These are phyloP conservation scores for Malus orientalis DNA, from an alignment of 306 rosid species.

Conservation along the genomic window DNA sequence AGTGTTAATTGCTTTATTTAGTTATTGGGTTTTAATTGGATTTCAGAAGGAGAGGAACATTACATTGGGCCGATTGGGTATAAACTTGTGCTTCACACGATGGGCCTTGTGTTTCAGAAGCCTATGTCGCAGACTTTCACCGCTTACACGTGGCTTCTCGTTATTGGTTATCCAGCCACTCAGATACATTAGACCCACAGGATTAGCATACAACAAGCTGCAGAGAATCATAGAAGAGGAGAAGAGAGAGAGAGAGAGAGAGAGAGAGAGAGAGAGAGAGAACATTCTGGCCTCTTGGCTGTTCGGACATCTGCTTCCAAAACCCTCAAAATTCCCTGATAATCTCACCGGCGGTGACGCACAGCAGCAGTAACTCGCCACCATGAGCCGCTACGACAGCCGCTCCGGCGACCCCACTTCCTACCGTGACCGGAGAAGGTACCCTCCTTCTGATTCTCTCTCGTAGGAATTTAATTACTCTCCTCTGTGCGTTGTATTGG, in stretches of 20 bases:
- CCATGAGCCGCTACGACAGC: slow-evolving; percentile 93
- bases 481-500: background rate
- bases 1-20: too few relatives aligned
- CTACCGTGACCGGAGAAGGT: slow-evolving; percentile 91
- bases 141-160: background rate
- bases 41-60: background rate
- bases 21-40: background rate
- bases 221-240: background rate
- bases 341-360: background rate
- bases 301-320: slow-evolving; percentile 17
- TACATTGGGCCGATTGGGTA: background rate
- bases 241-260: background rate
- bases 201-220: background rate
- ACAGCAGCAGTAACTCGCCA: background rate
- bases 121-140: background rate
- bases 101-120: background rate
- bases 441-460: background rate
- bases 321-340: slow-evolving; percentile 22
- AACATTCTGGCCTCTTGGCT: background rate
- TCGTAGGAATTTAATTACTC: background rate
- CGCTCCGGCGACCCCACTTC: slow-evolving; percentile 93
- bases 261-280: background rate
- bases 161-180: background rate
- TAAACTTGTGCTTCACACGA: too few relatives aligned
- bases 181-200: background rate